phyloP scores from a whole-genome alignment of 2,329 filamentous ascomycete species.

The Fusarium decemcellulare region DNA sequence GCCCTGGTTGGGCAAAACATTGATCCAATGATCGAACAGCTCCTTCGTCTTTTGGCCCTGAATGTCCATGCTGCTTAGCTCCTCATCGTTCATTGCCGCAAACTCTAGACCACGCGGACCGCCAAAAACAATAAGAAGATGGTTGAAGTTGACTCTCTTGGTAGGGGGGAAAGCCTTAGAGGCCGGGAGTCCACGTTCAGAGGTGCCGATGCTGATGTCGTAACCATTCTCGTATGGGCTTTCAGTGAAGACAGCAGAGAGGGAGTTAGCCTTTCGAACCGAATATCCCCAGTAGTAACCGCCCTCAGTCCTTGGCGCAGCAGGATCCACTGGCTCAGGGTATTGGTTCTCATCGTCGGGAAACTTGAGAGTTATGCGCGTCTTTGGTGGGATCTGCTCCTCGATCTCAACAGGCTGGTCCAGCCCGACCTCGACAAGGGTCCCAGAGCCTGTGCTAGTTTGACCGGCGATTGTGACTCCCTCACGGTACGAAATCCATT shows the following conservation, averaged over 20 bases:
- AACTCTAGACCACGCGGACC: slow-evolving; percentile 85
- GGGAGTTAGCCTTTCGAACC: slow-evolving; percentile 74
- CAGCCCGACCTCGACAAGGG: slow-evolving; percentile 71
- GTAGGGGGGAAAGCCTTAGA: slow-evolving; percentile 61
- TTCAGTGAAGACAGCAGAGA: slow-evolving; percentile 84
- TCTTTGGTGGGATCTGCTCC: slow-evolving; percentile 76
- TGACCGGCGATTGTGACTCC: slow-evolving; percentile 74
- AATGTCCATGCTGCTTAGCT: slow-evolving; percentile 73
- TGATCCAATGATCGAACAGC: slow-evolving; percentile 88
- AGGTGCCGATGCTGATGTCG: slow-evolving; percentile 86
- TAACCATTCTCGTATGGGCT: slow-evolving; percentile 83
- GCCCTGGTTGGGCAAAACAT: slow-evolving; percentile 84
- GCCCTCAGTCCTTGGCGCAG: slow-evolving; percentile 77
- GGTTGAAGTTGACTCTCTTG: slow-evolving; percentile 69
- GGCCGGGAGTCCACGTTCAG: slow-evolving; percentile 76
- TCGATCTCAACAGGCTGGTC: slow-evolving; percentile 69
- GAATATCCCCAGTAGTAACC: slow-evolving; percentile 92
- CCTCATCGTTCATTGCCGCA: slow-evolving; percentile 74
- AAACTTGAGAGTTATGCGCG: slow-evolving; percentile 81
- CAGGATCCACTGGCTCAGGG: slow-evolving; percentile 75
- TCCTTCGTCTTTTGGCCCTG: slow-evolving; percentile 74
- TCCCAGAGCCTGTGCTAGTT: slow-evolving; percentile 60
- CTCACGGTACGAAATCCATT: slow-evolving; percentile 86
- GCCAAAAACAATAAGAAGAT: slow-evolving; percentile 84
- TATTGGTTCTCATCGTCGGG: slow-evolving; percentile 60